A percentile compares a stretch with the other conserved stretches of the same genome.
These are phyloP conservation scores for Russula foetens DNA, from an alignment of 768 basidiomycete species.

Conservation along the genomic window DNA sequence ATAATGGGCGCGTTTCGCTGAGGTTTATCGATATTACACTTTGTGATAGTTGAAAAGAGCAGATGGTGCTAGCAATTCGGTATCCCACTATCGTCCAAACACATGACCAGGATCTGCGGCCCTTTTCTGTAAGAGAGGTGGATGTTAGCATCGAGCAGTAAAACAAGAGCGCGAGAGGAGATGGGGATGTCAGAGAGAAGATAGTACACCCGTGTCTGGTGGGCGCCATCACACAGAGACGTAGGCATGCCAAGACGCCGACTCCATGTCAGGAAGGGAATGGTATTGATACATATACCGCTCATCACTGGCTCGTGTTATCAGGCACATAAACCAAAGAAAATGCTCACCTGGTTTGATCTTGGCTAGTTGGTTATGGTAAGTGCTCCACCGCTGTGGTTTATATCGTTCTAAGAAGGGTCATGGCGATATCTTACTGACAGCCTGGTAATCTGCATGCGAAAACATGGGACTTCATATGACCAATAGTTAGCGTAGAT, in stretches of 20 bases:
- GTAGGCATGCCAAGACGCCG: conserved; percentile 4
- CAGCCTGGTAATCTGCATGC: not conserved
- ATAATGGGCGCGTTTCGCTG: not conserved
- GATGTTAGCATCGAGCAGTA: not conserved
- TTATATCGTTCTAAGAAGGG: not conserved
- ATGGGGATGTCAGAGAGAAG: conserved; percentile 12
- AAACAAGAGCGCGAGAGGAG: not conserved
- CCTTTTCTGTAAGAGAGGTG: not conserved
- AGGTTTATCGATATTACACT: not conserved
- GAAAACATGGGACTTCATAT: not conserved
- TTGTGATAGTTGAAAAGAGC: not conserved
- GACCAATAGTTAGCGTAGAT: not conserved
- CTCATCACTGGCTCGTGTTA: conserved; percentile 8
- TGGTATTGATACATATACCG: not conserved
- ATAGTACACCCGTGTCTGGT: conserved; percentile 1
- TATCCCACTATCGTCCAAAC: not conserved
- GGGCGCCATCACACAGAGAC: conserved; percentile 9
- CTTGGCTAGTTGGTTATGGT: not conserved
- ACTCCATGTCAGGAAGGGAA: conserved; percentile 11
- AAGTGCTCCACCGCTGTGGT: not conserved
- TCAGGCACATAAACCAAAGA: not conserved
- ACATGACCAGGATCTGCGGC: not conserved
- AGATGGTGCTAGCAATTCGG: not conserved
- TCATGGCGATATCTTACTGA: not conserved
- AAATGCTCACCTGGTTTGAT: not conserved